These are phyloP conservation scores for Aspergillus tanneri DNA, from an alignment of 2,329 filamentous ascomycete genomes.

Conservation along the genomic window DNA sequence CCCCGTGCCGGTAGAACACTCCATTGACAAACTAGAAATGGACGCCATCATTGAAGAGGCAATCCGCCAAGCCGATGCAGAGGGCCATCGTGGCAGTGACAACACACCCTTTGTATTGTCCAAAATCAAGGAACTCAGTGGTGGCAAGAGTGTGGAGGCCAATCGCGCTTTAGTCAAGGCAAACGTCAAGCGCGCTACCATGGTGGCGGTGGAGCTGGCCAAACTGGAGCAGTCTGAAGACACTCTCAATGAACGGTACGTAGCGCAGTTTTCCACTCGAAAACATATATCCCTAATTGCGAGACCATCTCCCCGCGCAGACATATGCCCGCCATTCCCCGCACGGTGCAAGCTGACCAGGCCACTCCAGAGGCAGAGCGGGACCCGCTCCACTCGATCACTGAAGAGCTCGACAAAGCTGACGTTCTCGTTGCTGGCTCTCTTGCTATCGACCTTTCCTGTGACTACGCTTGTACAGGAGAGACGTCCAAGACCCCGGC, in stretches of 20 bases:
- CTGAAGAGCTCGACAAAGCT: slow-evolving; percentile 33
- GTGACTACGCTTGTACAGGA: slow-evolving; percentile 63
- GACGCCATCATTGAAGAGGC: slow-evolving; percentile 67
- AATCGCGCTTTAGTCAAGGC: slow-evolving; percentile 70
- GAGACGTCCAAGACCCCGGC: slow-evolving; percentile 35
- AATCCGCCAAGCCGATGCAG: slow-evolving; percentile 61
- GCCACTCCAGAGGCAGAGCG: slow-evolving; percentile 22
- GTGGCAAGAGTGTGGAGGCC: slow-evolving; percentile 67
- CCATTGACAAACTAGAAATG: slow-evolving; percentile 70
- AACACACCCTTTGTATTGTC: slow-evolving; percentile 83
- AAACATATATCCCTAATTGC: slow-evolving; percentile 36
- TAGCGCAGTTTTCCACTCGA: slow-evolving; percentile 23
- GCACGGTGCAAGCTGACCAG: slow-evolving; percentile 24
- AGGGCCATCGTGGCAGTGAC: slow-evolving; percentile 67
- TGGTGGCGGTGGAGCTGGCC: slow-evolving; percentile 62
- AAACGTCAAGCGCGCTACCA: slow-evolving; percentile 65
- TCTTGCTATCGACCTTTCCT: slow-evolving; percentile 81
- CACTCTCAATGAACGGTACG: slow-evolving; percentile 39
- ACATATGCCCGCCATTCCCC: slow-evolving; percentile 37
- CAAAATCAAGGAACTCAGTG: slow-evolving; percentile 76
- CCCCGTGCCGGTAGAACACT: slow-evolving; percentile 70
- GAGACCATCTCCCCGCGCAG: slow-evolving; percentile 32
- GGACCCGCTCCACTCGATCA: slow-evolving; percentile 5
- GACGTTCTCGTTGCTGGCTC: slow-evolving; percentile 89
- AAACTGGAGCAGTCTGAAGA: slow-evolving; percentile 50